Evolutionary conservation across 2,329 filamentous ascomycete species (phyloP).

Genomic region (Microcyclospora pomicola): DNA sequence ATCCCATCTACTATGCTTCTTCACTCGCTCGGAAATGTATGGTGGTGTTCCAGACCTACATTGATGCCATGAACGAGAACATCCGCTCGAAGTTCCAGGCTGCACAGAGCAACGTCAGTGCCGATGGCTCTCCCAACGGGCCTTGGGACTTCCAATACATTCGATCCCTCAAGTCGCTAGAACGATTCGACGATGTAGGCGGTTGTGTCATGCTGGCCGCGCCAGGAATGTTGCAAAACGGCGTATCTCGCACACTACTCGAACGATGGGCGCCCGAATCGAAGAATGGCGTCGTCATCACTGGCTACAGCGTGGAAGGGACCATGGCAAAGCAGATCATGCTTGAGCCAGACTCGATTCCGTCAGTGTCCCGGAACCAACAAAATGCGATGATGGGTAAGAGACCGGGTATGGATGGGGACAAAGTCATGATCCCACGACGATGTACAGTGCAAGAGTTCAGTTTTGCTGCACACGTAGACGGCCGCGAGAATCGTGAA

Average conservation of each 20-base stretch:
- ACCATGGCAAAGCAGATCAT: conserved; percentile 96
- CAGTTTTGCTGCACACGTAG: conserved; percentile 92
- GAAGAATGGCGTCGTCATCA: conserved; percentile 45
- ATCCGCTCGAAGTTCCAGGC: conserved; percentile 81
- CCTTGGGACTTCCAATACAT: conserved; percentile 98
- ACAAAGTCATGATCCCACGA: conserved; percentile 81
- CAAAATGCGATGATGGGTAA: conserved; percentile 15
- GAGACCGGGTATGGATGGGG: conserved; percentile 44
- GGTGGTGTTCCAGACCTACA: conserved; percentile 97
- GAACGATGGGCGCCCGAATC: conserved; percentile 94
- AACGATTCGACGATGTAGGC: conserved; percentile 90
- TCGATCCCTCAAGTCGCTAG: conserved; percentile 77
- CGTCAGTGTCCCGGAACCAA: conserved; percentile 65
- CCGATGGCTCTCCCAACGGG: conserved; percentile 51
- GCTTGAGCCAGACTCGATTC: conserved; percentile 88
- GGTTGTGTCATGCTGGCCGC: conserved; percentile 95
- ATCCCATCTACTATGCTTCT: conserved; percentile 94
- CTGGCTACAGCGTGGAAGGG: conserved; percentile 30
- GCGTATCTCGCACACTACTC: conserved; percentile 79
- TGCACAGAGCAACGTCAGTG: conserved; percentile 79
- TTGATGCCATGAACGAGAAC: conserved; percentile 97
- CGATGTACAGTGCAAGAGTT: conserved; percentile 88
- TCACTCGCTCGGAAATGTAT: conserved; percentile 94
- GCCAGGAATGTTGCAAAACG: conserved; percentile 96
- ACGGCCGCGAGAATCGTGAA: conserved; percentile 86